Evolutionary conservation across 139 green algal genomes (phyloP), one percentile per base, ranked within the genome.

Genomic region (Auxenochlorella pyrenoidosa): DNA sequence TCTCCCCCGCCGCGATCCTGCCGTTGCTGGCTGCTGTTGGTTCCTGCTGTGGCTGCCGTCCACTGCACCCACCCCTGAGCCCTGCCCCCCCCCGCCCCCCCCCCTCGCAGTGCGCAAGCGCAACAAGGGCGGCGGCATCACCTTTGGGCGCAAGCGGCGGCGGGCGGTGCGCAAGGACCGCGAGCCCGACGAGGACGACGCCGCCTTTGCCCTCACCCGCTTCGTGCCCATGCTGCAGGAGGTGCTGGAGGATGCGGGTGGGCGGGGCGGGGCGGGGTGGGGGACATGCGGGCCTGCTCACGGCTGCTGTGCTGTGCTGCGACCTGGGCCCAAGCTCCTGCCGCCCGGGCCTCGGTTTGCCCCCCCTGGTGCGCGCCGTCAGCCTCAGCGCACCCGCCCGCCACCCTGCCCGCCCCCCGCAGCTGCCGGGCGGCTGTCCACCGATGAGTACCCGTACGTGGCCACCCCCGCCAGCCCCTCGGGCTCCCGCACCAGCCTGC

Each of bases 381-480:
- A n/a, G n/a, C n/a, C 47, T 54, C 47, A 54, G 10, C 47, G 8
- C 47, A 6, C 47, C 47, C 6, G 8, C 47, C 47, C 47, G 10
- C 47, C 63, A 5, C 63, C 63, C 66, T 26, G 6, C 30, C 66
- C 15, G 66, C 30, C 5, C 21, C 75, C 51, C 92, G 28, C 84
- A 83, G 58, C 86, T 2, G 76, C 81, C 10, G 90, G 90, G 59
- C 90, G 86, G 77, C 91, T 98, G 75, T 90, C 88, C 26, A 12
- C 47, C 12, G 94, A 97, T n/a, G 93, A 98, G 84, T 98, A 94
- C 90, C 96, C 96, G 2, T 97, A 93, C 75, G 90, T 98, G 32
- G 79, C 90, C 28, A 73, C 88, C 6, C 90, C 92, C 40, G 75
- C 80, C 38, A 76, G 51, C 70, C 78, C 88, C 40, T 63, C 71